Conservation (phyloP, 305 asterid genomes). For the Euphrasia arctica region DNA sequence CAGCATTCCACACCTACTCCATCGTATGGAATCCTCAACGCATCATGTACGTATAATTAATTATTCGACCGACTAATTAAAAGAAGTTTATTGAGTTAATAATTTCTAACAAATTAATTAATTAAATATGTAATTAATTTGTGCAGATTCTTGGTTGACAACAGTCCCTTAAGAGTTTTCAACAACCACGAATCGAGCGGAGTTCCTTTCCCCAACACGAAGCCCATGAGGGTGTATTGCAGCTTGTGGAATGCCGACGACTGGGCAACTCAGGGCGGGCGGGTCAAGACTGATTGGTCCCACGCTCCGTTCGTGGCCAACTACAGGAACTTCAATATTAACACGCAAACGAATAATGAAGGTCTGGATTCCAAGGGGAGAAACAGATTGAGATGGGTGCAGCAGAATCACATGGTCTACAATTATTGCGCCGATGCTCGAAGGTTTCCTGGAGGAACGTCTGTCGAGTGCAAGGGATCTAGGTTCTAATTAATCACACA, state of each 20-base stretch:
- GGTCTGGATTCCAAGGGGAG: constrained; percentile 37
- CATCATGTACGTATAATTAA: background rate
- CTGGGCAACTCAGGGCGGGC: constrained; percentile 13
- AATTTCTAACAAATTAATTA: too few species aligned
- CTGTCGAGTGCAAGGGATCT: too few species aligned
- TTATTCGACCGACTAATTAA: too few species aligned
- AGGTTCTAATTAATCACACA: too few species aligned
- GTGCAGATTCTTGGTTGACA: background rate
- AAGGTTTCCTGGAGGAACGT: too few species aligned
- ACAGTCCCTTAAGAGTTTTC: constrained; percentile 1
- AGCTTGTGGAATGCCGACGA: constrained; percentile 27
- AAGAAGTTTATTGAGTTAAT: too few species aligned
- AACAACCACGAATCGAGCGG: constrained; percentile 1
- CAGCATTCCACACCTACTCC: constrained; percentile 55
- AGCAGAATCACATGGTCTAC: constrained; percentile 14
- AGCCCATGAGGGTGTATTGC: background rate
- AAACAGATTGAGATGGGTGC: constrained; percentile 29
- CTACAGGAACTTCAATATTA: background rate
- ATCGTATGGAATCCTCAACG: constrained; percentile 40
- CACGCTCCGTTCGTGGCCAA: background rate
- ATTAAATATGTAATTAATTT: constrained; percentile 25
- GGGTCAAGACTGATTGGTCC: constrained; percentile 5
- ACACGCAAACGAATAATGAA: constrained; percentile 13
- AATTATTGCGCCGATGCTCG: too few species aligned
- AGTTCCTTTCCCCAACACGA: background rate